These are phyloP conservation scores for Volutella citrinella DNA, from an alignment of 2,329 filamentous ascomycete genomes.

Conservation along the genomic window DNA sequence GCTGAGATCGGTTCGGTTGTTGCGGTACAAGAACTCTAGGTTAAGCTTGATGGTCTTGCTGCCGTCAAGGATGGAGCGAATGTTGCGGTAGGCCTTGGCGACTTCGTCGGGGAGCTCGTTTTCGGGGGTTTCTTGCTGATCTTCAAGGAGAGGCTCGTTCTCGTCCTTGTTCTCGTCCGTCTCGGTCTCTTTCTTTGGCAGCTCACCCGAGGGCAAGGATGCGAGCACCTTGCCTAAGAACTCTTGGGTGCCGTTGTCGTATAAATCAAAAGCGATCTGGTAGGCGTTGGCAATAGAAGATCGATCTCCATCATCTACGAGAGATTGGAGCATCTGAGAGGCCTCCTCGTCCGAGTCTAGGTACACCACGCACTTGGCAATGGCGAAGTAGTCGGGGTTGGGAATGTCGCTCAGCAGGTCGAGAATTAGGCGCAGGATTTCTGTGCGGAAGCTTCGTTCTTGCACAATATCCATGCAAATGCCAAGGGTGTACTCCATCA, in stretches of 20 bases:
- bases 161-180: constrained; percentile 46
- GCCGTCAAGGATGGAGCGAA: constrained; percentile 72
- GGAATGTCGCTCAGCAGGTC: constrained; percentile 91
- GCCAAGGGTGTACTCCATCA: constrained; percentile 94
- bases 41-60: constrained; percentile 94
- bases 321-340: constrained; percentile 75
- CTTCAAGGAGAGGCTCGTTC: constrained; percentile 46
- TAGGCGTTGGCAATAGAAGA: constrained; percentile 84
- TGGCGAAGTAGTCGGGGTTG: constrained; percentile 93
- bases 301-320: constrained; percentile 76
- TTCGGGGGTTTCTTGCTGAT: constrained; percentile 55
- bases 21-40: constrained; percentile 93
- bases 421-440: constrained; percentile 90
- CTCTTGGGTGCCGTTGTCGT: constrained; percentile 97
- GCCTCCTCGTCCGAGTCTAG: constrained; percentile 90
- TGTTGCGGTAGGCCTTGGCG: constrained; percentile 58
- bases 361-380: constrained; percentile 96
- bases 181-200: constrained; percentile 38
- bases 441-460: constrained; percentile 76
- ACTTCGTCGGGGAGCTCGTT: constrained; percentile 48
- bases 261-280: constrained; percentile 96
- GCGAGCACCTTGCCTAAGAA: constrained; percentile 88
- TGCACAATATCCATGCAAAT: constrained; percentile 99
- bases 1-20: constrained; percentile 86
- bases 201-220: constrained; percentile 62